phyloP scores from a whole-genome alignment of 148 eudicot species.

The Linanthus parryae region DNA sequence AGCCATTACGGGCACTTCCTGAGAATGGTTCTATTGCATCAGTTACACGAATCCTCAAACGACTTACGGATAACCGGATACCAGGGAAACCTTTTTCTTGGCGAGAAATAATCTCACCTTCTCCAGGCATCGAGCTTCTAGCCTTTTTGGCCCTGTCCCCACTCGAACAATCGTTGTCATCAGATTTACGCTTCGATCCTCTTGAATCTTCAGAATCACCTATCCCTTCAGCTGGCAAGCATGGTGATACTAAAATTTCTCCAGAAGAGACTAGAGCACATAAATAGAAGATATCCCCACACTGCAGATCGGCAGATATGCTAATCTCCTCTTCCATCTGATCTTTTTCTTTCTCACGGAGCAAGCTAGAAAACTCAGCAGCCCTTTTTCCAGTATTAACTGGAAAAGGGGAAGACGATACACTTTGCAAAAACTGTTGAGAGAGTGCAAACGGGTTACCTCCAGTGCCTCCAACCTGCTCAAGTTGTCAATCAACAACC shows the following conservation, averaged over 20 bases:
- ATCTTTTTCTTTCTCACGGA: constrained; percentile 56
- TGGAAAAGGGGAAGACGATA: constrained; percentile 68
- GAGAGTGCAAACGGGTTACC: constrained; percentile 75
- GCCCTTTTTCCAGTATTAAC: constrained; percentile 75
- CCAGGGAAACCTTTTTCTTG: constrained; percentile 98
- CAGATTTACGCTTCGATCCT: constrained; percentile 58
- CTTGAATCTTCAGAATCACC: constrained; percentile 86
- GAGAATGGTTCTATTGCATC: constrained; percentile 35
- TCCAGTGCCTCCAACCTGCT: constrained; percentile 72
- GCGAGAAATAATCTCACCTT: constrained; percentile 57
- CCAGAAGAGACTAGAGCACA: constrained; percentile 66
- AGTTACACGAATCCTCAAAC: constrained; percentile 36
- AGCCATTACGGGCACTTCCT: constrained; percentile 19
- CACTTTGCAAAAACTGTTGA: constrained; percentile 56
- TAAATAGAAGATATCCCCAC: constrained; percentile 75
- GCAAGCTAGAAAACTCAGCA: constrained; percentile 59
- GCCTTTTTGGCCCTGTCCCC: constrained; percentile 32
- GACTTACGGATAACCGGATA: constrained; percentile 46
- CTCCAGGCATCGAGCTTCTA: constrained; percentile 37
- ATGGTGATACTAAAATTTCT: constrained; percentile 62
- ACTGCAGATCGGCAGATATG: constrained; percentile 69
- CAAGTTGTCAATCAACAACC: no score
- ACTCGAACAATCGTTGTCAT: constrained; percentile 25
- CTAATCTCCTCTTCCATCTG: constrained; percentile 52
- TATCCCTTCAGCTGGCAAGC: constrained; percentile 78